phyloP scores from a whole-genome alignment of 768 basidiomycete species.

The Calocera viscosa region DNA sequence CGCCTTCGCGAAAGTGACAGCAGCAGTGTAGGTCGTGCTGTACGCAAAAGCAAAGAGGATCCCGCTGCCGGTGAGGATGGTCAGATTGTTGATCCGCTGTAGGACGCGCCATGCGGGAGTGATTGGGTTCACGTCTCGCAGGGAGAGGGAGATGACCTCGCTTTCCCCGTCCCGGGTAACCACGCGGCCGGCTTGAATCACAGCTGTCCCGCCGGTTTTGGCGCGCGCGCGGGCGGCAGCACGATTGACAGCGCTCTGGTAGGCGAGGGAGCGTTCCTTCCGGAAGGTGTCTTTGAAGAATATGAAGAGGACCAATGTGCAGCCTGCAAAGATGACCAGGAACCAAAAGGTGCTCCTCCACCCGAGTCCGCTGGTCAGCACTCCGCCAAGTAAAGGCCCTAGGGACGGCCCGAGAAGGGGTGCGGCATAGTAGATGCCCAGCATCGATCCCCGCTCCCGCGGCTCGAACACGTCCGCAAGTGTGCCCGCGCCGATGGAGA shows the following conservation, averaged over 20 bases:
- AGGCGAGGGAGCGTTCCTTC: conserved; percentile 65
- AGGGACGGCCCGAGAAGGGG: conserved; percentile 60
- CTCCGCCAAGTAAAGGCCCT: conserved; percentile 61
- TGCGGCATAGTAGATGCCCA: conserved; percentile 71
- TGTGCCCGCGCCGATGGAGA: conserved; percentile 62
- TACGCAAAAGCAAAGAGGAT: conserved; percentile 60
- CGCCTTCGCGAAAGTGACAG: conserved; percentile 48
- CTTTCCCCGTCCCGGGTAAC: conserved; percentile 11
- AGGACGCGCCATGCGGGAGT: conserved; percentile 49
- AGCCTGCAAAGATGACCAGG: conserved; percentile 48
- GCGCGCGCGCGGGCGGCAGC: conserved; percentile 24
- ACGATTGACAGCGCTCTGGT: conserved; percentile 51
- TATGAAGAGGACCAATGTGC: conserved; percentile 44
- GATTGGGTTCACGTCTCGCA: conserved; percentile 65
- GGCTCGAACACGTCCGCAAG: conserved; percentile 69
- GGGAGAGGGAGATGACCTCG: conserved; percentile 38
- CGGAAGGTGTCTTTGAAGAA: conserved; percentile 76
- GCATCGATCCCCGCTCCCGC: conserved; percentile 57
- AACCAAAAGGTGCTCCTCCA: conserved; percentile 85
- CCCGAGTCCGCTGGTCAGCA: conserved; percentile 47
- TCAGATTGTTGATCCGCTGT: conserved; percentile 51
- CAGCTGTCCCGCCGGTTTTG: conserved; percentile 12
- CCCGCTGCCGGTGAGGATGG: conserved; percentile 44
- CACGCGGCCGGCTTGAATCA: neutral
- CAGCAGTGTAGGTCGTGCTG: conserved; percentile 57